Evolutionary conservation across 2,329 filamentous ascomycete species (phyloP), one percentile per base, ranked within the genome.

Genomic region (Aspergillus sp.): DNA sequence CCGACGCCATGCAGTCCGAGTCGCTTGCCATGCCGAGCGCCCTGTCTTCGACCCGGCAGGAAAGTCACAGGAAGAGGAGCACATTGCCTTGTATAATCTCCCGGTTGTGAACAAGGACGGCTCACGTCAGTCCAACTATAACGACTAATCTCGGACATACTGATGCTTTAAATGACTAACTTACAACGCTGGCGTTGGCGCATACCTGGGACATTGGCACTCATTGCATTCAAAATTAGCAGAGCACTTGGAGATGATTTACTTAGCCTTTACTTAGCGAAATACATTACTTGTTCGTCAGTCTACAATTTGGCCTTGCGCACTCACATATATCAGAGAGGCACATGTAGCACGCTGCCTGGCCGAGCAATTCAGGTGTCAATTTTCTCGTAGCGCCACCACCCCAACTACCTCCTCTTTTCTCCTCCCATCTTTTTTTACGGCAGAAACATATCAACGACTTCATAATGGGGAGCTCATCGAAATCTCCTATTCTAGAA

Each of bases 31-130:
- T 29, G 82, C 76, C 12, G 82, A 84, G 67, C 73, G 74, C 0
- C 82, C 82, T 6, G 74, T 76, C 54, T 70, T 82, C 6, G 76
- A 80, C 26, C 71, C 73, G 1, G 62, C 61, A 6, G 80, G 82
- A 7, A 81, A 70, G 67, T 82, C 80, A 1, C 84, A 85, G 65
- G 83, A 86, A 64, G 82, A 85, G 51, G 83, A 85, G 50, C 60
- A 82, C 12, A 77, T 75, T 56, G 75, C 73, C 46, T 73, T 72
- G 58, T 81, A 81, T 69, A 80, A 80, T 1, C 67, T 85, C 24
- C 80, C 80, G 3, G 75, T 73, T 62, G 80, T 83, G 7, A 83
- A 83, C 65, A 86, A 86, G 71, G 81, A 86, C 64, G 84, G 84
- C 0, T 78, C 82, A 20, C 78, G 81, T 3, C 75, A 81, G 62